Evolutionary conservation across 176 grass and related monocot genomes (phyloP), one percentile per base, ranked within the genome.

Genomic region (Tillandsia fasciculata): DNA sequence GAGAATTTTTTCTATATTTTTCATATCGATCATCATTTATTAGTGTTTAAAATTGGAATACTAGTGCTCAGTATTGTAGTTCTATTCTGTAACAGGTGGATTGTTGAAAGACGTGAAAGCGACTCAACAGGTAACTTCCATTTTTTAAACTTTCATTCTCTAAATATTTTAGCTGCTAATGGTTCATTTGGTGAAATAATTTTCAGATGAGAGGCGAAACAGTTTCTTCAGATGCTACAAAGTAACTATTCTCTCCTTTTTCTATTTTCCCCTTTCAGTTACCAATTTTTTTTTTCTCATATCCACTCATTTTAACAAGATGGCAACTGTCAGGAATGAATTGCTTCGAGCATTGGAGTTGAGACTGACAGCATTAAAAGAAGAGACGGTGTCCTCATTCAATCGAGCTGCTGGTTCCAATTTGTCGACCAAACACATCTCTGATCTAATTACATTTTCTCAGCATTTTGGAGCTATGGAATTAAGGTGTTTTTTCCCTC

Each of bases 321-420:
- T 52, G 64, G 26, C 65, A 76, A 61, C 67, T 76, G 57, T 58
- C 67, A 99, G 95, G 80, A 91, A 99, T 74, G 90, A 99, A 69
- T 84, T 99, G 59, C 78, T 94, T 69, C 82, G 72, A 67, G 95
- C 95, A 72, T 52, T 99, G 68, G 87, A 94, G 53, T 82, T 99
- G 74, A 99, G 95, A 75, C 66, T 99, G 51, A 85, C 74, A 52
- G 84, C 83, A 58, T 69, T 99, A 81, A 91, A 88, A 72, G 95
- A 99, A 71, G 95, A 99, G 56, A 75, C 90, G 23, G 51, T 72
- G 14, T 48, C 67, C 51, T 68, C 82, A 64, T 84, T 99, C 66
- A 94, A 83, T 78, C 54, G 13, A 77, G 82, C 87, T 71, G 72
- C 82, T 64, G 72, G 87, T 17, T 81, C 70, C 47, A 91, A 77